Conservation (phyloP, 2,329 filamentous ascomycete genomes). For the Myriangium duriaei region DNA sequence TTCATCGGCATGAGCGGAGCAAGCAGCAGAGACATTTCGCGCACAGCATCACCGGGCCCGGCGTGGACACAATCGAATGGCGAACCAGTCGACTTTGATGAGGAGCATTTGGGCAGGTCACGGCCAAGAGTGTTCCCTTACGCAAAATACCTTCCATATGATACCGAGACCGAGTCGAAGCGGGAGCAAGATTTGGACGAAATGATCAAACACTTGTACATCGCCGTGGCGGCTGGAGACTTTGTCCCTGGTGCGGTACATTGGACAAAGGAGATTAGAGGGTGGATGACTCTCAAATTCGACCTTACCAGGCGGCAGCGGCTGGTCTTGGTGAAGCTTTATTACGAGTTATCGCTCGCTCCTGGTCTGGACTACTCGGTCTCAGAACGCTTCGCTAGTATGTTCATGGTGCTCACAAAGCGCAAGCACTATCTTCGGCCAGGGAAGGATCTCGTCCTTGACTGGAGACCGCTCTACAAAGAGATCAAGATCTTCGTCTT, state of each 20-base stretch:
- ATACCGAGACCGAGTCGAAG: conserved; percentile 66
- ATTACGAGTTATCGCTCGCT: conserved; percentile 85
- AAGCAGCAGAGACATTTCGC: conserved; percentile 56
- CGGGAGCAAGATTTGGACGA: conserved; percentile 69
- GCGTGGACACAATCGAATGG: conserved; percentile 43
- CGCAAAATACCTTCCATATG: conserved; percentile 78
- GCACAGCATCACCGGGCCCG: conserved; percentile 72
- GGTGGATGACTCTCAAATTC: conserved; percentile 94
- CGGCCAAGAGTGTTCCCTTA: conserved; percentile 85
- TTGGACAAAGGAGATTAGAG: conserved; percentile 91
- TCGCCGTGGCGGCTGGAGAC: conserved; percentile 81
- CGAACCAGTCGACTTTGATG: conserved; percentile 32
- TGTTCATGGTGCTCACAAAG: conserved; percentile 95
- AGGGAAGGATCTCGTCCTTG: conserved; percentile 74
- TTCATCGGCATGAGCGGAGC: conserved; percentile 8
- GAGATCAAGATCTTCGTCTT: conserved; percentile 85
- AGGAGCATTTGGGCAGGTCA: conserved; percentile 52
- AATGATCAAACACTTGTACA: conserved; percentile 88
- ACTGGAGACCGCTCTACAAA: conserved; percentile 88
- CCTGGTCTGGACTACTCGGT: conserved; percentile 74
- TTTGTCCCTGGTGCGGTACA: conserved; percentile 88
- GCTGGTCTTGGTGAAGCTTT: conserved; percentile 73
- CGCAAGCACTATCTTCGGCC: conserved; percentile 93
- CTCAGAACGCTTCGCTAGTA: conserved; percentile 84
- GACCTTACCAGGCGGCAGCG: conserved; percentile 79